Evolutionary conservation across 1,284 basidiomycete genomes (phyloP), one percentile per base, ranked within the genome.

Genomic region (Pholiota adiposa): DNA sequence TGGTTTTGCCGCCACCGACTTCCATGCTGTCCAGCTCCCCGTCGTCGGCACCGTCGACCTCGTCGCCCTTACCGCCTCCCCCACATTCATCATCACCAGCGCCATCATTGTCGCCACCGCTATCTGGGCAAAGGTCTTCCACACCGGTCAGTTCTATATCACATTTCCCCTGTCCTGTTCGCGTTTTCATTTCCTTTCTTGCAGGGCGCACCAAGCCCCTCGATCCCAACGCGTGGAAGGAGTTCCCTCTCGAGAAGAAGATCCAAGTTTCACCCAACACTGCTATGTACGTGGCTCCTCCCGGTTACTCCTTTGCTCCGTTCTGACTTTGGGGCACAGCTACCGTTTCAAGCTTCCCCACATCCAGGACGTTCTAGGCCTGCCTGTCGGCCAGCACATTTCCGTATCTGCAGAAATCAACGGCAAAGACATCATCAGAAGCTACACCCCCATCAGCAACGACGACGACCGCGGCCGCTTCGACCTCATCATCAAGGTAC

Each of bases 381-480:
- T 99, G 5, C 97, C 97, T 54, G 91, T 96, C 69, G 97, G 97
- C 59, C 96, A 98, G 79, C 97, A 99, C 82, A 94, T 99, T 69
- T 92, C 93, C 54, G 83, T 99, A 50, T 87, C 89, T 53, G 96
- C 97, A 40, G 89, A 93, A 64, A 94, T 99, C 67, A 84, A 90
- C 68, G 97, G 94, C 70, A 98, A 98, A 81, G 83, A 90, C 44
- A 82, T 99, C 70, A 85, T 89, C 73, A 88, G 97, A 59, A 94
- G 89, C 74, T 99, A 99, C 80, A 99, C 97, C 11, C 97, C 97
- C 50, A 94, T 94, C 29, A 94, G 91, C 71, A 90, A 90, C 69
- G 93, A 98, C 72, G 92, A 97, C 63, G 90, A 98, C 78, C 84
- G 83, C 56, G 97, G 97, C 51, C 87, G 93, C 78, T 98, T 99